Conservation (phyloP, 2,329 filamentous ascomycete species). For the Penicillium sp. region DNA sequence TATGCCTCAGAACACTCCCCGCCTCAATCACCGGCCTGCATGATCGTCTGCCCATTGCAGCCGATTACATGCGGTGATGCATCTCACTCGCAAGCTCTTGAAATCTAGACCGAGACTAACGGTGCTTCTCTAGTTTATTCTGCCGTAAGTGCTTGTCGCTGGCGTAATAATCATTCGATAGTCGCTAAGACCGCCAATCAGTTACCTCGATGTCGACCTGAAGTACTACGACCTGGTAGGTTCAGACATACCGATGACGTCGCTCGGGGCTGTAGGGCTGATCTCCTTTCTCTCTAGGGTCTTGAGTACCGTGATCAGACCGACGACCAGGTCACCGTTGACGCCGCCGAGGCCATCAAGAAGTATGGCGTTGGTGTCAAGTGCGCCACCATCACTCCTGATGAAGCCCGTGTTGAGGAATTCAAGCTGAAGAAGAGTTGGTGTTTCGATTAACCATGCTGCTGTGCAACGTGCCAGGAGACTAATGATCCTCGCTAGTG, state of each 20-base stretch:
- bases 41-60: conserved; percentile 13
- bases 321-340: conserved; percentile 90
- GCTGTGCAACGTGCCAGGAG: conserved; percentile 2
- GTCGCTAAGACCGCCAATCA: conserved; percentile 27
- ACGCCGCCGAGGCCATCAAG: conserved; percentile 95
- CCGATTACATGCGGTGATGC: conserved; percentile 14
- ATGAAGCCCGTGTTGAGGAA: conserved; percentile 93
- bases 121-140: conserved; percentile 64
- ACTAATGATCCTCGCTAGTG: conserved; percentile 56
- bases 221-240: conserved; percentile 87
- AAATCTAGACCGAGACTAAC: conserved; percentile 16
- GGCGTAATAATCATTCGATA: background rate
- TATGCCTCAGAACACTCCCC: conserved; percentile 32
- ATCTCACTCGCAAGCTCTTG: background rate
- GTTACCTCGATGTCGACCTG: conserved; percentile 91
- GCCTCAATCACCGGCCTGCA: conserved; percentile 16
- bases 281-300: conserved; percentile 48
- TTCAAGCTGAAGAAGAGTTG: conserved; percentile 98
- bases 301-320: conserved; percentile 94
- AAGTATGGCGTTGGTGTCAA: conserved; percentile 99
- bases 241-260: conserved; percentile 1
- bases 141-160: conserved; percentile 55
- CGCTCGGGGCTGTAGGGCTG: background rate
- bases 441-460: conserved; percentile 31
- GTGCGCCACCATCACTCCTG: conserved; percentile 97